Evolutionary conservation across 768 basidiomycete species (phyloP).

Genomic region (Fibroporia radiculosa): DNA sequence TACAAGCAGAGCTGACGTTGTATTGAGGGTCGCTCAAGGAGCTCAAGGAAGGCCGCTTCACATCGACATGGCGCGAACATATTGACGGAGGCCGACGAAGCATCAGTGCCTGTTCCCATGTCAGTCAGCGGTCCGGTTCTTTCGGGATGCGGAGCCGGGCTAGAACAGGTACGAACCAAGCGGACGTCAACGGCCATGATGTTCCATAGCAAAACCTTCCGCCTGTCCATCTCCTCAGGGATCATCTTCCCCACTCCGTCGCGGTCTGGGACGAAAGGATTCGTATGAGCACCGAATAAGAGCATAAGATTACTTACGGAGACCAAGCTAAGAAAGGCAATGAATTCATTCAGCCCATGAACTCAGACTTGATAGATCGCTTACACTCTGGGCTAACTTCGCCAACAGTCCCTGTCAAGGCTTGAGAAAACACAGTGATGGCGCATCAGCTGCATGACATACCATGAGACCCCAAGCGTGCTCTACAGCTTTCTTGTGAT

Average conservation of each 20-base stretch:
- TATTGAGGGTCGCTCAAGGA: background rate
- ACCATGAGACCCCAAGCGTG: slow-evolving; percentile 73
- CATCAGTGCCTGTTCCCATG: slow-evolving; percentile 45
- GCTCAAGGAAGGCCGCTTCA: slow-evolving; percentile 28
- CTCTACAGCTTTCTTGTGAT: slow-evolving; percentile 62
- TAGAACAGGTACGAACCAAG: slow-evolving; percentile 39
- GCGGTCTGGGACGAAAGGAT: slow-evolving; percentile 41
- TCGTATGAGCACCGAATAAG: slow-evolving; percentile 19
- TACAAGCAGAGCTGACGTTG: slow-evolving; percentile 5
- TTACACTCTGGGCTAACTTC: slow-evolving; percentile 65
- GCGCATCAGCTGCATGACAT: background rate
- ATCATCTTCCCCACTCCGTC: slow-evolving; percentile 57
- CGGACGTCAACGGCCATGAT: slow-evolving; percentile 61
- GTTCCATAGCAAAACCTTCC: slow-evolving; percentile 68
- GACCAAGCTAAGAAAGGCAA: slow-evolving; percentile 41
- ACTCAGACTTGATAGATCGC: slow-evolving; percentile 16
- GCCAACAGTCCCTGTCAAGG: slow-evolving; percentile 44
- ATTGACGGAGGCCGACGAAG: slow-evolving; percentile 68
- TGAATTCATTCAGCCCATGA: background rate
- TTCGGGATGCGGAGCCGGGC: background rate
- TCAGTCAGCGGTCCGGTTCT: background rate
- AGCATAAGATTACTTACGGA: slow-evolving; percentile 36
- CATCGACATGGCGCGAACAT: slow-evolving; percentile 58
- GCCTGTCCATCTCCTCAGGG: slow-evolving; percentile 66
- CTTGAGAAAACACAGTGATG: background rate